Evolutionary conservation across 768 basidiomycete species (phyloP), one percentile per base, ranked within the genome.

Genomic region (Gymnopilus dilepis): DNA sequence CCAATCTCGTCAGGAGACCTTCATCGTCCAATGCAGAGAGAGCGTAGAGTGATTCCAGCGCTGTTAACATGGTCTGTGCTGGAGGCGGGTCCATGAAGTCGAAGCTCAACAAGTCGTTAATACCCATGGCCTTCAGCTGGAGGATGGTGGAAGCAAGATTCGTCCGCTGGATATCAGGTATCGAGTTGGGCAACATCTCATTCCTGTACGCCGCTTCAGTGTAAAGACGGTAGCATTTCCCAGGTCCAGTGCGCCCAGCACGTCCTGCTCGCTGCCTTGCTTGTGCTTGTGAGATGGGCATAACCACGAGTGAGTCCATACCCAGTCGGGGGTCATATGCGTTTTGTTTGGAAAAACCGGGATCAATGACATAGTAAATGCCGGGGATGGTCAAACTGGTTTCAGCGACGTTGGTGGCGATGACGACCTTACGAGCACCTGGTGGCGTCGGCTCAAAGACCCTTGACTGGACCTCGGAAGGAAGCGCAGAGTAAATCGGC

Each of bases 41-140:
- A 3, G 96, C 97, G 75, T 97, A 99, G 0, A 99, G 78, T 47
- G 93, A 88, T 73, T 99, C 96, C 45, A 99, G 78, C 1, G 97
- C 97, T 0, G 97, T 97, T 65, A 99, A 82, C 91, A 99, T 94
- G 9, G 97, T 98, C 70, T 90, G 94, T 4, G 95, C 92, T 0
- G 96, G 97, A 24, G 97, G 97, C 1, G 97, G 95, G 74, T 99
- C 97, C 97, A 99, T 99, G 72, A 99, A 99, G 74, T 97, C 97
- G 76, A 99, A 99, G 76, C 93, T 94, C 59, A 99, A 87, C 3
- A 99, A 78, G 72, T 99, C 97, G 69, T 99, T 99, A 79, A 99
- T 87, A 34, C 97, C 97, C 97, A 99, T 99, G 3, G 97, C 97
- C 74, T 99, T 99, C 58, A 99, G 82, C 78, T 96, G 92, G 15